Base-by-base conservation (phyloP, 495 filamentous ascomycete genomes). In the Clohesyomyces aquaticus region DNA sequence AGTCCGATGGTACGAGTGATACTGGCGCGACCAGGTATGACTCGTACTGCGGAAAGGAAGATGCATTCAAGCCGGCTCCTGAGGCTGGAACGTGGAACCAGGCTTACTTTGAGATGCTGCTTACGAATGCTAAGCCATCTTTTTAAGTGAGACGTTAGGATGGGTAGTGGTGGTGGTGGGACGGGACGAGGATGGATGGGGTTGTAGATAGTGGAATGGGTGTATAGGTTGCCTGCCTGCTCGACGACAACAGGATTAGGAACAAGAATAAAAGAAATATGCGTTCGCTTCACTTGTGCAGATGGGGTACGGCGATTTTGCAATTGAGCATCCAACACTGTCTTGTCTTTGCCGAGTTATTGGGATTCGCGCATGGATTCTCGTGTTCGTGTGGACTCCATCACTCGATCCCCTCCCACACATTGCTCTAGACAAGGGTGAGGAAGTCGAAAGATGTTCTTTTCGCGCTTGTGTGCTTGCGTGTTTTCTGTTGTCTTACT, bases 61-160 rank as follows among this genome's bases (percentile, higher is more conserved):
- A 82, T 77, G 53, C 74, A 14, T 75, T 79, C 60, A 75, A 79
- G 79, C 89, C 89, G 42, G 82, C 88, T n/a, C 90, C 90, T 51
- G 87, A 93, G 79, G 88, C 89, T 61, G 88, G 88, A 48, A 75
- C 77, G 21, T 92, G 90, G 88, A 87, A 90, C 83, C 84, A 91
- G 83, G 87, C 80, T 46, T 89, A 88, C 80, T 91, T 91, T 73
- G 85, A 85, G 79, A 80, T 83, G 75, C 76, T 90, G 58, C 58
- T 91, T 68, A 77, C 75, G 69, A 90, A 90, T 73, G 86, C 88
- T 72, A 85, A 82, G 65, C 88, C 88, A 14, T 23, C 61, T 52
- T 72, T 72, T 27, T 70, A 70, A 65, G 38, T 41, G 55, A 4
- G 4, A 23, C 25, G 18, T 23, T 3, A 22, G 25, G 8, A 16